Evolutionary conservation across 768 basidiomycete genomes (phyloP).

Genomic region (Rhizopogon vinicolor): DNA sequence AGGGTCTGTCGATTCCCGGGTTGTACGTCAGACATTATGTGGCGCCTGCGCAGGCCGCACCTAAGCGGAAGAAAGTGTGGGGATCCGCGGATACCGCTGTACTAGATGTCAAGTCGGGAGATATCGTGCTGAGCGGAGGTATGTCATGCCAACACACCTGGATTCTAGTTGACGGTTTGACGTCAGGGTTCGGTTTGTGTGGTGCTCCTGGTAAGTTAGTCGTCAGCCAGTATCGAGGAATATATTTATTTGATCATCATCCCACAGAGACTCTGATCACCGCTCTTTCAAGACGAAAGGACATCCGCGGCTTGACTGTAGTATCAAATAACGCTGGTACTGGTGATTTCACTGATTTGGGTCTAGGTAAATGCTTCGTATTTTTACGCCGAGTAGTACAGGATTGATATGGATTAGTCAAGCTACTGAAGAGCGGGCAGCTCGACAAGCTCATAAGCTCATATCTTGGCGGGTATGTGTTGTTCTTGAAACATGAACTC

Average conservation of each 20-base stretch:
- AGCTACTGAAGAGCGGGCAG: conserved; percentile 64
- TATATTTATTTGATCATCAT: background rate
- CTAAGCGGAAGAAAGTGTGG: conserved; percentile 56
- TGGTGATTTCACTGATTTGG: conserved; percentile 53
- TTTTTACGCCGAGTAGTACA: background rate
- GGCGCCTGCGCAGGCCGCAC: conserved; percentile 14
- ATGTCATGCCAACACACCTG: conserved; percentile 9
- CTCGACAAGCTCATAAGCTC: conserved; percentile 78
- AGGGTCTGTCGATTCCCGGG: background rate
- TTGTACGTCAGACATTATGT: conserved; percentile 5
- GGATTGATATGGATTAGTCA: conserved; percentile 36
- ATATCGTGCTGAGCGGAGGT: conserved; percentile 74
- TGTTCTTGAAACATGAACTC: background rate
- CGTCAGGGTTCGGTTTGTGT: conserved; percentile 73
- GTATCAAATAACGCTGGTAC: conserved; percentile 85
- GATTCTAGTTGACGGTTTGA: background rate
- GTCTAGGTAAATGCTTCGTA: conserved; percentile 43
- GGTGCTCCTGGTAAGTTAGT: conserved; percentile 65
- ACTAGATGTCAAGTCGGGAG: conserved; percentile 71
- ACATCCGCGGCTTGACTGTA: conserved; percentile 63
- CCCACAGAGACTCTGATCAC: conserved; percentile 65
- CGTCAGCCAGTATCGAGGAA: background rate
- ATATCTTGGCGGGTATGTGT: conserved; percentile 71
- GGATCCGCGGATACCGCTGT: conserved; percentile 72
- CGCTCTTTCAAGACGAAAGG: conserved; percentile 64